Evolutionary conservation across 176 grass and related monocot genomes (phyloP), one percentile per base, ranked within the genome.

Genomic region (Zea luxurians): DNA sequence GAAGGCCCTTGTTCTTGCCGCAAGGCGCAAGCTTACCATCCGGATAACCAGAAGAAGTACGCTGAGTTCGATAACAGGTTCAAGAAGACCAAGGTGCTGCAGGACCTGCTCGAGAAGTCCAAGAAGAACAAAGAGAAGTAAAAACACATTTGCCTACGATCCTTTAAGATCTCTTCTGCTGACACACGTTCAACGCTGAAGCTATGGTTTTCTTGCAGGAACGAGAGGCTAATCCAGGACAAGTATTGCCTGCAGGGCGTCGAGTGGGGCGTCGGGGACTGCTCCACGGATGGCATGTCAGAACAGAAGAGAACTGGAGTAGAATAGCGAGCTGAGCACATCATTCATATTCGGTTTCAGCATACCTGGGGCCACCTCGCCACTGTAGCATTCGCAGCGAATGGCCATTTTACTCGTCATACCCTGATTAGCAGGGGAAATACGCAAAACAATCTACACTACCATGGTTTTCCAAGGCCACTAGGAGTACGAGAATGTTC

Each of bases 201-300:
- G 20, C 13, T 17, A 54, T 27, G 10, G 20, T 20, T 5, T 86
- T 70, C 27, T 27, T 27, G 27, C 86, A 99, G 92, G 87, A 95
- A 92, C 69, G 77, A 89, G 81, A 92, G 76, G 81, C n/a, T 64
- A 47, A 89, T 89, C 18, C 92, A 95, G 89, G 96, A 99, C 17
- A 99, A 94, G 49, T 99, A 99, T 81, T 99, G 96, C 88, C 78
- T 99, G 69, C 85, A 92, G 21, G 96, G 96, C 65, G 96, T 92
- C 3, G 90, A 99, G 44, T 98, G 91, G 95, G 91, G 95, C 57
- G 83, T 98, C 18, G 95, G 95, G 2, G 91, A 98, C 64, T 98
- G 95, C 85, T 97, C 95, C 48, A 97, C 89, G 15, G 71, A 82
- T 68, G 95, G 95, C 18, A 98, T 98, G 95, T 85, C 95, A 75